Conservation (phyloP, 768 basidiomycete species). For the Mycena vitilis region DNA sequence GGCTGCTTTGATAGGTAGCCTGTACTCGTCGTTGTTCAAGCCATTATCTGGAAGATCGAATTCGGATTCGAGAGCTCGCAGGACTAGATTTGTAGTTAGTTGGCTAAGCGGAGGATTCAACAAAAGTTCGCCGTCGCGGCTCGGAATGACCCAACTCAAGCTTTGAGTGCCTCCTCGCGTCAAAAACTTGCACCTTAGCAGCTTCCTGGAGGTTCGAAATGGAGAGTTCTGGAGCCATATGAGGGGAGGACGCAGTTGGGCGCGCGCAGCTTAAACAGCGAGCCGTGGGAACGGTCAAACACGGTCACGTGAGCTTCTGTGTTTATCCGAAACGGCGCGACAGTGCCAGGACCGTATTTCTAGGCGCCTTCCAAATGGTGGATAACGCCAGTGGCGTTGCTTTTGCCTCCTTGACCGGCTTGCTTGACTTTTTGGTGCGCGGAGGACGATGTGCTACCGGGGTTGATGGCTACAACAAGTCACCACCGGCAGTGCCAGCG, state of each 20-base stretch:
- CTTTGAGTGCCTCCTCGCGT: constrained; percentile 6
- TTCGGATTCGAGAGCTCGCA: constrained; percentile 59
- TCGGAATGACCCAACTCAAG: constrained; percentile 6
- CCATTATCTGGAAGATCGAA: constrained; percentile 57
- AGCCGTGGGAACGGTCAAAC: constrained; percentile 11
- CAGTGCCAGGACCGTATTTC: too few relatives aligned
- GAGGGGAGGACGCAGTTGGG: neutral
- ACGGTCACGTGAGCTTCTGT: constrained; percentile 1
- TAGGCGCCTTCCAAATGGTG: too few relatives aligned
- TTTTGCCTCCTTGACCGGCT: too few relatives aligned
- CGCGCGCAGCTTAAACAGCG: constrained; percentile 11
- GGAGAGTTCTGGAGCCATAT: constrained; percentile 1
- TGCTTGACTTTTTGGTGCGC: too few relatives aligned
- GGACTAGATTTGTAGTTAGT: constrained; percentile 63
- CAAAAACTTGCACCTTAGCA: constrained; percentile 14
- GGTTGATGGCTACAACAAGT: too few relatives aligned
- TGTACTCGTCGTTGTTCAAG: constrained; percentile 59
- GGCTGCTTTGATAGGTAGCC: constrained; percentile 56
- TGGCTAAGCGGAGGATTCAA: constrained; percentile 33
- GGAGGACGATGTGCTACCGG: too few relatives aligned
- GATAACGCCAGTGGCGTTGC: too few relatives aligned
- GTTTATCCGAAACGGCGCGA: too few relatives aligned
- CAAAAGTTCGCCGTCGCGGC: neutral
- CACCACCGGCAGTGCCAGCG: too few relatives aligned
- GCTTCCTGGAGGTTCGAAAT: constrained; percentile 10